These are phyloP conservation scores for Russula abietina DNA, from an alignment of 768 basidiomycete species.

Conservation along the genomic window DNA sequence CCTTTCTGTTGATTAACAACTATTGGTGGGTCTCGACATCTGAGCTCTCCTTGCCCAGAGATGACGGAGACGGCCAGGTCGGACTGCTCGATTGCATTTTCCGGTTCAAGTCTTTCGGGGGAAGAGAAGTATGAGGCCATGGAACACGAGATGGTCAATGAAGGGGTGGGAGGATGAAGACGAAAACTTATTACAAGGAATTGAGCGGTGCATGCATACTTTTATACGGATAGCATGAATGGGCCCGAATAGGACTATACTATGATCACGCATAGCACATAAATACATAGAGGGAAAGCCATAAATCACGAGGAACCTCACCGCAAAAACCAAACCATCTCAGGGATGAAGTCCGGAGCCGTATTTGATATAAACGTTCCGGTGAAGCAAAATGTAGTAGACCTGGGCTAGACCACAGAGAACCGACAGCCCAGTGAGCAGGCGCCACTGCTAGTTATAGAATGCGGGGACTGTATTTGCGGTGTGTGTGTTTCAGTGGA, in stretches of 20 bases:
- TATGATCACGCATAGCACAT: neutral
- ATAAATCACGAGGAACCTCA: conserved; percentile 5
- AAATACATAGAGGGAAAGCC: neutral
- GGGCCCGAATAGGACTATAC: conserved; percentile 4
- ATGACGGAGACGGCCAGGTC: conserved; percentile 9
- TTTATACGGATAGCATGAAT: conserved; percentile 2
- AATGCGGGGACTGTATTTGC: neutral
- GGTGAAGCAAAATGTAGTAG: neutral
- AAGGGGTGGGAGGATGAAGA: neutral
- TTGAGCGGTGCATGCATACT: neutral
- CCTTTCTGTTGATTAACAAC: conserved; percentile 1
- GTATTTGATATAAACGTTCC: neutral
- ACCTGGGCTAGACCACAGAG: neutral
- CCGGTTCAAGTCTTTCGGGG: conserved; percentile 3
- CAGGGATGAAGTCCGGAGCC: neutral
- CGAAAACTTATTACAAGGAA: neutral
- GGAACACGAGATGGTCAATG: neutral
- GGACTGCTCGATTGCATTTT: conserved; percentile 10
- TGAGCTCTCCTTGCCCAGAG: conserved; percentile 13
- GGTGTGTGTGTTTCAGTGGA: no score
- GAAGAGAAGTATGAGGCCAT: neutral
- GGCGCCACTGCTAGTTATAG: neutral
- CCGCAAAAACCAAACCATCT: neutral
- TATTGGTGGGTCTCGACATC: neutral
- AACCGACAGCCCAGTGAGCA: neutral